Base-by-base conservation (phyloP, 179 eudicot genomes). In the Dionaea muscipula region DNA sequence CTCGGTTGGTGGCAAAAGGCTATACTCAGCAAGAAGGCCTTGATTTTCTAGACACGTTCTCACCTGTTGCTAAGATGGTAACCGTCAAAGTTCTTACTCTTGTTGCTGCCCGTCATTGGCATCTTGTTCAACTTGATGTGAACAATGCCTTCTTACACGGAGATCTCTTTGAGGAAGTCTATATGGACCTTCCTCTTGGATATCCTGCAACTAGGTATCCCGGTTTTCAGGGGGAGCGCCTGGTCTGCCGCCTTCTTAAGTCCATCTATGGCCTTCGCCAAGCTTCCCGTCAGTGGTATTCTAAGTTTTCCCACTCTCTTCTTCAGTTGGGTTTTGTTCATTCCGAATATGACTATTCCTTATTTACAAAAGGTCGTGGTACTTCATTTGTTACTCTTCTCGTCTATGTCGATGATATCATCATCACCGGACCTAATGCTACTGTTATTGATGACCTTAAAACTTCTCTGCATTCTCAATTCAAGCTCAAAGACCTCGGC, bases 1-100 rank as follows among this genome's bases (percentile, higher is more conserved):
- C 55, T 22, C 16, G 20, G 8, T 23, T 63, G 0, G 39, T 63
- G 15, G 55, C 39, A 7, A 10, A 26, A 10, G 67, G 47, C 1
- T 54, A 22, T n/a, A 33, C 46, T 0, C 48, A 63, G 18, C 1
- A 27, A 0, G 35, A 40, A 22, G 55, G 60, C 2, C 13, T 52
- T 18, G 51, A 62, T 20, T 53, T 40, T 18, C 12, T 20, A 0
- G 18, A 41, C 7, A 62, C 60, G 0, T 63, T 54, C 35, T 31
- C 37, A 1, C 47, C 25, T 1, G 48, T 55, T 1, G 60, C 55
- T 0, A 47, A 35, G 18, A 9, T 54, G 17, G n/a, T 20, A 0
- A 31, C 26, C 6, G 48, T 54, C 0, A 18, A 17, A 0, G n/a
- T 13, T 0, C 41, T 62, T 1, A 19, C 28, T 2, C 2, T 62